Evolutionary conservation across 1,139 yeast species (phyloP).

Genomic region (Blastobotrys malaysiensis): DNA sequence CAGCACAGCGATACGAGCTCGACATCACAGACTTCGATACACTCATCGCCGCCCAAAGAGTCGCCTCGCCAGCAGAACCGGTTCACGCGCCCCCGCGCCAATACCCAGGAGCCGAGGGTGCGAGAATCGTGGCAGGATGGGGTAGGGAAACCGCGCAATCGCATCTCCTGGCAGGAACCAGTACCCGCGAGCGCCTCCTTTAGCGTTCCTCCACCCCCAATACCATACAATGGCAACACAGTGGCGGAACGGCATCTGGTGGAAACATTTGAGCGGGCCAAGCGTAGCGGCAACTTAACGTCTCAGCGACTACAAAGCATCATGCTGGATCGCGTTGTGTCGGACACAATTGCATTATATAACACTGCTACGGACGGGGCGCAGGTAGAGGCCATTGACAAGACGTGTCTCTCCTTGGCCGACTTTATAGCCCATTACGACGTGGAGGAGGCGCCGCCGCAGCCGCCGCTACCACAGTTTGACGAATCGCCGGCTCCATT

Average conservation of each 20-base stretch:
- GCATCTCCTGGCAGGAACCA: conserved; percentile 5
- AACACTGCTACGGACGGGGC: conserved; percentile 11
- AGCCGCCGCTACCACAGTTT: background rate
- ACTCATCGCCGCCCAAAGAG: background rate
- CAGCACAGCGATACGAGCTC: background rate
- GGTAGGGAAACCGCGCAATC: background rate
- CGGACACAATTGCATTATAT: conserved; percentile 23
- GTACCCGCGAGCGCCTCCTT: conserved; percentile 8
- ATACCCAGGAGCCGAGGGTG: background rate
- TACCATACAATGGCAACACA: conserved; percentile 15
- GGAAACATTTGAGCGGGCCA: conserved; percentile 21
- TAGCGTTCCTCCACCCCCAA: conserved; percentile 1
- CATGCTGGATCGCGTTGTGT: conserved; percentile 26
- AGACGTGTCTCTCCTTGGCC: conserved; percentile 25
- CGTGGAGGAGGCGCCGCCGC: background rate
- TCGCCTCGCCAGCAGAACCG: background rate
- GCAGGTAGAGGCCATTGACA: conserved; percentile 19
- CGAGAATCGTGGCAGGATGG: background rate
- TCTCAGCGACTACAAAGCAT: conserved; percentile 15
- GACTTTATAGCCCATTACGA: conserved; percentile 20
- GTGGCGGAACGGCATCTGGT: conserved; percentile 25
- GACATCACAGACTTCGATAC: background rate
- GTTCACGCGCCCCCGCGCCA: background rate
- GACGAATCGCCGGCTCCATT: background rate
- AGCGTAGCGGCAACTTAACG: conserved; percentile 5